Evolutionary conservation across 768 basidiomycete genomes (phyloP), one percentile per base, ranked within the genome.

Genomic region (Floccularia luteovirens): DNA sequence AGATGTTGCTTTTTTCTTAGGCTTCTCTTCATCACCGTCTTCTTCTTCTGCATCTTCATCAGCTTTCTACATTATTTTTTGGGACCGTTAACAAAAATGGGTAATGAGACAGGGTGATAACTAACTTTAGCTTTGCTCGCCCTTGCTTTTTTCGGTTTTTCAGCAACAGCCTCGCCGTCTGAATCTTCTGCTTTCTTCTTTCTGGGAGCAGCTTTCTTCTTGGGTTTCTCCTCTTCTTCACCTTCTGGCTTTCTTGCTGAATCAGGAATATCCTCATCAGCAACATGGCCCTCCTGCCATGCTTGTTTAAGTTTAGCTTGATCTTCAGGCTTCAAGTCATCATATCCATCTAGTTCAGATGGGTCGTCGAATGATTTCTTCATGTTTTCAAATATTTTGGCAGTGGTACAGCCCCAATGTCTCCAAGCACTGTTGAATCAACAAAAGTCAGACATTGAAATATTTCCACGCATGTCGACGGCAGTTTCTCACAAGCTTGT

Each of bases 401-500:
- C 31, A 0, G 90, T 90, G 5, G 74, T 70, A 54, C 91, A 93
- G 14, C 90, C 90, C 90, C 90, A 94, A 53, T 94, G 91, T 46
- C 89, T 78, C 88, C 88, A 94, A 24, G 69, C 58, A 53, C 86
- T 89, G 41, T 33, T 20, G 6, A 24, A 32, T 28, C 6, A 44
- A 30, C 24, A 45, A 19, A 31, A 41, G 16, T 42, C 39, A 25
- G 14, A 30, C 38, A 40, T 7, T 32, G n/a, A 14, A 24, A 41
- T 17, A 32, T 24, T 13, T 17, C 31, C 22, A 31, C 34, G 44
- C 27, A 20, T 37, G 21, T 25, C 41, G 39, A 33, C 39, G 38
- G 62, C 67, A 49, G n/a, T n/a, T n/a, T n/a, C 56, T 51, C 47
- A 87, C 87, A 84, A 86, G 50, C 57, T 70, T 6, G 75, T 74